phyloP scores from a whole-genome alignment of 306 rosid genomes.

The Prunus davidiana region DNA sequence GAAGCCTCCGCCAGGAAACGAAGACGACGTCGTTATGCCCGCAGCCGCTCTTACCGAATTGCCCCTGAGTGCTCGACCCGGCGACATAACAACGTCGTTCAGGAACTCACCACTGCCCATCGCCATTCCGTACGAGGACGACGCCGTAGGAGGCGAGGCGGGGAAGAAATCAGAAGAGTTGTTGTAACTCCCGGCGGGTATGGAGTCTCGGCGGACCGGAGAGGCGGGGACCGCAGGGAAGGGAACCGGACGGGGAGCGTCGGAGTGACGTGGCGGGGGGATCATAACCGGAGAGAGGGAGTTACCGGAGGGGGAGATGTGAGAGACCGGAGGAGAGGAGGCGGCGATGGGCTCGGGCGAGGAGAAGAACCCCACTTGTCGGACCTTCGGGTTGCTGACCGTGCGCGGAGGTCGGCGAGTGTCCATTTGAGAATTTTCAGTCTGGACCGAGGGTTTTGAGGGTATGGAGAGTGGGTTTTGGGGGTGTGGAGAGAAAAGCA shows the following conservation, averaged over 20 bases:
- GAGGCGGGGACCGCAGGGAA: constrained; percentile 22
- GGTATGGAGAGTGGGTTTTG: neutral
- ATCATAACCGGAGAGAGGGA: constrained; percentile 75
- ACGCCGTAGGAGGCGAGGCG: constrained; percentile 33
- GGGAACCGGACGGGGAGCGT: constrained; percentile 29
- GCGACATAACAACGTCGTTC: constrained; percentile 39
- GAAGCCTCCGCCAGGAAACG: constrained; percentile 38
- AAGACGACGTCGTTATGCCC: constrained; percentile 42
- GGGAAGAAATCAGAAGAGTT: constrained; percentile 41
- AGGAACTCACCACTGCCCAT: constrained; percentile 40
- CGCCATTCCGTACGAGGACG: constrained; percentile 33
- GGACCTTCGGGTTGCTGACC: constrained; percentile 59
- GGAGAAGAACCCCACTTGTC: constrained; percentile 76
- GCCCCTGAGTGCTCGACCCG: constrained; percentile 36
- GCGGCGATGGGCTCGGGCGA: constrained; percentile 30
- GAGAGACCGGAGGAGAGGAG: constrained; percentile 32
- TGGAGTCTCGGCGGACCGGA: constrained; percentile 37
- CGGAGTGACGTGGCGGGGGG: constrained; percentile 71
- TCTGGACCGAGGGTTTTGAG: constrained; percentile 3
- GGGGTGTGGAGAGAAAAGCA: constrained; percentile 1
- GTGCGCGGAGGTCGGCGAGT: constrained; percentile 51
- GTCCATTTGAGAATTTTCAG: constrained; percentile 44
- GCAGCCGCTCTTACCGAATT: constrained; percentile 27
- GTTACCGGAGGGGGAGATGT: constrained; percentile 38
- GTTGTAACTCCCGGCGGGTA: constrained; percentile 45